Base-by-base conservation (phyloP, 148 eudicot genomes). In the Camellia sinensis region DNA sequence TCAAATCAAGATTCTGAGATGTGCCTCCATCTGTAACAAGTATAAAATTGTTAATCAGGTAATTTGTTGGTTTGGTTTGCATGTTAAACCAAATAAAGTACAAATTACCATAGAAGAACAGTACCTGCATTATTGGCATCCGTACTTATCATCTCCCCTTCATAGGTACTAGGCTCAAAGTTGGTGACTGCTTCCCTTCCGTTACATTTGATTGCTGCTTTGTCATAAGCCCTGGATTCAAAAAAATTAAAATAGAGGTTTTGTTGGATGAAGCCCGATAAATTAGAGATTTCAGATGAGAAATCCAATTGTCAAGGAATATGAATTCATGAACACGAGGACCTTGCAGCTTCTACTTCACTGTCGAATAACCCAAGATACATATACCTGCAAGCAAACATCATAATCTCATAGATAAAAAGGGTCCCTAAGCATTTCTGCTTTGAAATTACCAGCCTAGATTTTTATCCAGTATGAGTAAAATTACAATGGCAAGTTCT, bases 281-380 rank as follows among this genome's bases (percentile, higher is more conserved):
- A 56, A 66, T 63, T 14, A 48, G 59, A 15, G 60, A 59, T 71
- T 75, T 74, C 45, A 77, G 22, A 66, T 7, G 53, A 45, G n/a
- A 74, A 29, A 70, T 22, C 40, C 67, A 76, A 69, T 29, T 57
- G 29, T 60, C 52, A 69, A 82, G 67, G 64, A 77, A 53, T 43
- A n/a, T 56, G 73, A 79, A 76, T 77, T 88, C 79, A 78, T 82
- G 86, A 78, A 84, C 80, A 85, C 76, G 71, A 89, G 84, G 84
- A 91, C 92, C 95, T 93, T 85, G 95, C 95, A 83, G 95, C 93
- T 80, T 93, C 95, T 83, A 85, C 85, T 91, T 93, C 95, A 77
- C 81, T 91, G 88, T 93, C 92, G 90, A 91, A 91, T 86, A 91
- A 86, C 74, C 97, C 92, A 82, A 93, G 97, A 89, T 91, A 91